Base-by-base conservation (phyloP, 2,329 filamentous ascomycete species). In the Juglanconis oblonga region DNA sequence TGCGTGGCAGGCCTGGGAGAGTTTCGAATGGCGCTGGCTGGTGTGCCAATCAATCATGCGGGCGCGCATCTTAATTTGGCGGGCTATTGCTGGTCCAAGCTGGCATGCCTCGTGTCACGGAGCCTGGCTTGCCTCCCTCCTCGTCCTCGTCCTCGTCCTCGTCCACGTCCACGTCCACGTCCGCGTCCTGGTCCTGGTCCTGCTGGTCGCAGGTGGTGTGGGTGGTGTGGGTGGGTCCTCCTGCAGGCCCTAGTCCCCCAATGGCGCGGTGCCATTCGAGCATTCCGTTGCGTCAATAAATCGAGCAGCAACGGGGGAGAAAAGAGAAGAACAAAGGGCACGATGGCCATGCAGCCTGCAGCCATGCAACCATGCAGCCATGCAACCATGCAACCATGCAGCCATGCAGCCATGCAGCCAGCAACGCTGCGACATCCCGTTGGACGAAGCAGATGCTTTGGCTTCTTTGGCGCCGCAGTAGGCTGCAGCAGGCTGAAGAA, bases 401-500 rank as follows among this genome's bases (percentile, higher is more conserved):
- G 14, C 14, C 24, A 31, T 31, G 47, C 47, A 49, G 47, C 47
- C 42, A 11, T 45, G 42, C 8, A 5, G 14, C 42, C 42, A 45
- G 42, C 42, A 45, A 45, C 42, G 42, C 42, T 45, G 4, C 42
- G n/a, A 9, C 55, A 50, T 50, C 45, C 55, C 31, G 55, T 57
- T 57, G 55, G 45, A 57, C 38, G 24, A 9, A 57, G 47, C 49
- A 54, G 58, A 55, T 52, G 52, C 52, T 52, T 42, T 49, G 58
- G 58, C 50, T 57, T 57, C 48, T 56, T 62, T 62, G 58, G 61
- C 61, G 61, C 61, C 50, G 61, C 61, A 62, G 57, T 62, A 62
- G 61, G 45, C 61, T 62, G 61, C 61, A 62, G 61, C 6, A 57
- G 47, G 61, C 53, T 52, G 59, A 51, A 59, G 56, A 47, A 61